Base-by-base conservation (phyloP, 768 basidiomycete species). In the Fistulinella prunicolor region DNA sequence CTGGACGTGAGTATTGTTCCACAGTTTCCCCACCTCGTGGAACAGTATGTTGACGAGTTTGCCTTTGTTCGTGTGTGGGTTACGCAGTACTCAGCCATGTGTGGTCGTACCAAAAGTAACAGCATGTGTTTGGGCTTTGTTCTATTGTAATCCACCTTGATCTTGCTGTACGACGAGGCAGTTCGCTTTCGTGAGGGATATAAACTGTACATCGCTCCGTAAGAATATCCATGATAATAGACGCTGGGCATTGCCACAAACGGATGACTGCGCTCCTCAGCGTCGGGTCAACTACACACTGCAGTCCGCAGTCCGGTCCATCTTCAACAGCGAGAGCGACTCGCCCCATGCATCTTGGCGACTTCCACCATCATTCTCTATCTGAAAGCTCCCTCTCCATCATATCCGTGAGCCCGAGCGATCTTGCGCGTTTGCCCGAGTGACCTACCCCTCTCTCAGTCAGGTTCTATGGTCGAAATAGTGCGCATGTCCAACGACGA, bases 81-180 rank as follows among this genome's bases (percentile, higher is more conserved):
- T n/a, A 34, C 55, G 23, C 62, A 97, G 94, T 96, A 70, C 87
- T 98, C 70, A 85, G 90, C 69, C 92, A 92, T 71, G 92, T 93
- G 67, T 98, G 93, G 93, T 86, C 85, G 57, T 91, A 89, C 84
- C 80, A 85, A 79, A 94, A 95, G 79, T 98, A 85, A 55, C 39
- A 38, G 43, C 44, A 40, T 59, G 37, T 54, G 3, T 47, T 52
- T 50, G 41, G 49, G 46, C 39, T 54, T 49, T 44, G 23, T 44
- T 34, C 46, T 51, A 42, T 46, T 47, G 47, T 59, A 55, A 56
- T 63, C 38, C 51, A 55, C 28, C 21, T 39, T 51, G 19, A 20
- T 42, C 38, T 29, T 17, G 34, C 32, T 34, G 32, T 34, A 16
- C 12, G 14, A 34, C 4, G 32, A 34, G 9, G n/a, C n/a, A n/a